Base-by-base conservation (phyloP, 176 grass and related monocot species). In the Bonia amplexicaulis region DNA sequence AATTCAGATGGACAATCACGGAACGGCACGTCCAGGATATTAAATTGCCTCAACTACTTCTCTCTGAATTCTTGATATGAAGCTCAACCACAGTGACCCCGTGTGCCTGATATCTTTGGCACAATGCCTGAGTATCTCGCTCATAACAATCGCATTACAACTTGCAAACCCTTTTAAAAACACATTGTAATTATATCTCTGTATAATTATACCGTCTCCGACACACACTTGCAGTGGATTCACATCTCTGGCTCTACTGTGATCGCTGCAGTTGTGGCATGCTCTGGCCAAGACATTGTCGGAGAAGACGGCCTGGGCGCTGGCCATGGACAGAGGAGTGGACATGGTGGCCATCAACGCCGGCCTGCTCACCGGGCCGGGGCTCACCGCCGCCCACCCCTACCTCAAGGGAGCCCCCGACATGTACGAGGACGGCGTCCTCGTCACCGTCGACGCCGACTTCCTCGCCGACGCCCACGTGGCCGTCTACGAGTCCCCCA, bases 291-390 rank as follows among this genome's bases (percentile, higher is more conserved):
- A 96, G 84, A 99, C 93, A 14, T 81, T 96, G 2, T 90, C 96
- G 5, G 93, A 99, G 91, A 99, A 92, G 84, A 99, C 96, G 12
- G 96, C 96, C 25, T 99, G 96, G 96, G 93, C 96, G 4, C 49
- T 99, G 86, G 96, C 96, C 5, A 99, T 99, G 96, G 96, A 99
- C 87, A 68, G 96, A 15, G 93, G 90, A n/a, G 89, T 99, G 31
- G 86, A 95, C 84, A 99, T 99, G 96, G 93, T 99, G 84, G 67
- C 91, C 62, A 66, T 99, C 57, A 99, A 99, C 76, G 90, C 91
- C 5, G 96, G 96, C 51, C 86, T 99, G 7, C 39, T 90, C 37
- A 81, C 82, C 0, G 85, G 51, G 1, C 88, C 90, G 1, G 86
- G 62, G 25, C 33, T 94, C 59, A 92, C 88, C 71, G 66, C 62